Base-by-base conservation (phyloP, 1,139 yeast species). In the Schizosaccharomyces versatilis region DNA sequence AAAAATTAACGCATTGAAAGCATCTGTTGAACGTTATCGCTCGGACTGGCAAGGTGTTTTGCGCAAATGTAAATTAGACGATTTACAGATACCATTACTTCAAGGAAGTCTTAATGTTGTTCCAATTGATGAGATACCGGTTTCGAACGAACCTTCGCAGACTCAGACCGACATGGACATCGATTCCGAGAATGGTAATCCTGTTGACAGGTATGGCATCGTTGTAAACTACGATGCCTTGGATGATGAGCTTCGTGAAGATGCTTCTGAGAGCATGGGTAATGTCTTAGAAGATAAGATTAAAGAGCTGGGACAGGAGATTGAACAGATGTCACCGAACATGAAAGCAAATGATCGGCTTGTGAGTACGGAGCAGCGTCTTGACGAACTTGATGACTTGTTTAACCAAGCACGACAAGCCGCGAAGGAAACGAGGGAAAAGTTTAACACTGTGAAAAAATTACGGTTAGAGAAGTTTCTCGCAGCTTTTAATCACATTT, bases 341-440 rank as follows among this genome's bases (percentile, higher is more conserved):
- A 73, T 80, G 36, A 81, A 82, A 61, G 95, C 96, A 0, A 71
- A 76, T 36, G 94, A 84, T 59, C 75, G 95, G 62, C 72, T 84
- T 54, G 74, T 71, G 52, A 90, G 82, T 57, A 84, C 83, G 5
- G 81, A 81, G 60, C 69, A 67, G 3, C 78, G 78, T 60, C 72
- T 82, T 51, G 72, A 73, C 19, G 77, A 73, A 8, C 74, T 81
- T 53, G 93, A 83, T 57, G 68, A 69, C 47, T 94, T 84, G 62
- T 80, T 83, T 57, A 73, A 75, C 7, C 67, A 67, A 48, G 80
- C 84, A 1, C 76, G 86, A 61, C 75, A 75, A 54, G 70, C 71
- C 39, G 95, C 86, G 60, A 71, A 74, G 55, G 73, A 72, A 56
- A 68, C 80, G 1, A 70, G 73, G 19, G 76, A 73, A 32, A 72